Percentiles rank a stretch among this genome's conserved stretches.
Evolutionary conservation across 768 basidiomycete species (phyloP).

Genomic region (Suillus brevipes): DNA sequence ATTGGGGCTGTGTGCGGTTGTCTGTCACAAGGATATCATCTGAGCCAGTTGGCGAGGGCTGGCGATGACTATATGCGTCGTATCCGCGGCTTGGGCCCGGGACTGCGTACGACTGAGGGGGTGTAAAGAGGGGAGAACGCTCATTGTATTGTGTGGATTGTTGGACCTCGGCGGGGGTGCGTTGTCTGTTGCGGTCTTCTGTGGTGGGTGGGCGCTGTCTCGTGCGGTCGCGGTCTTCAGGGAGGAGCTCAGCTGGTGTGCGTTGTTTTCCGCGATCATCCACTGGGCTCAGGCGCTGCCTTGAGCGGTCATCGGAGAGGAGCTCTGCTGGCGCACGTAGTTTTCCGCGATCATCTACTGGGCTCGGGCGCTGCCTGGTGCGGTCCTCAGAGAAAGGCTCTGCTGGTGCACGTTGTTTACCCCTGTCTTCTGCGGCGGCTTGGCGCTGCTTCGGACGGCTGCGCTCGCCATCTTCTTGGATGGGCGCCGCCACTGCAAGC

Average conservation of each 20-base stretch:
- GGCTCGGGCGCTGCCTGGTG: not conserved
- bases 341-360: not conserved
- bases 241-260: not conserved
- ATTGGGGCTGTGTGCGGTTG: not conserved
- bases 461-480: not conserved
- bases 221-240: not conserved
- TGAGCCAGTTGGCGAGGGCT: not conserved
- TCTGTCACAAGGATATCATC: constrained; percentile 1
- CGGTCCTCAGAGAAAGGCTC: not conserved
- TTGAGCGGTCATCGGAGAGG: not conserved
- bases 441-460: not conserved
- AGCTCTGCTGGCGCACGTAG: not conserved
- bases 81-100: constrained; percentile 1
- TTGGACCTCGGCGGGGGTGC: not conserved
- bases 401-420: not conserved
- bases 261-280: constrained; percentile 1
- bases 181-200: not conserved
- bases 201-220: not conserved
- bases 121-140: constrained; percentile 3
- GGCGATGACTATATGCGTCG: not conserved
- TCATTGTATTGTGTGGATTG: not conserved
- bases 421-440: not conserved
- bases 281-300: not conserved
- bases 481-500: not conserved
- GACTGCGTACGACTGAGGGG: not conserved